These are phyloP conservation scores for Bolboschoenoplectus hybrid DNA, from an alignment of 202 grass and related monocot species.

Conservation along the genomic window DNA sequence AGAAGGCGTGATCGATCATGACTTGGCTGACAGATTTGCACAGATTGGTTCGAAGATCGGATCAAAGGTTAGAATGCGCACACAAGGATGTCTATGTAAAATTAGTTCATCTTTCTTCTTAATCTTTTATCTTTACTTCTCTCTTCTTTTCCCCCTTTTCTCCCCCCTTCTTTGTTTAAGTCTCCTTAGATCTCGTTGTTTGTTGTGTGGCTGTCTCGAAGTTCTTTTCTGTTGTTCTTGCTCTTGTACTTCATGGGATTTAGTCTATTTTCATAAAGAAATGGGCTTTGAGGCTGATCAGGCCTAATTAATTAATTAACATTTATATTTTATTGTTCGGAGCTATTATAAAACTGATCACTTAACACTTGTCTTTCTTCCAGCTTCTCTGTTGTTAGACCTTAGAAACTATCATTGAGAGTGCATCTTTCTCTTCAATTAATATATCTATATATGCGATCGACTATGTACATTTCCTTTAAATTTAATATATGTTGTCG, in stretches of 20 bases:
- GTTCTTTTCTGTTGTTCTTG: slow-evolving; percentile 34
- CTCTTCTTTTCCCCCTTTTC: background rate
- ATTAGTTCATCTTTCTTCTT: slow-evolving; percentile 38
- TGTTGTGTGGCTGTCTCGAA: slow-evolving; percentile 36
- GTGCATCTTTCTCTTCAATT: background rate
- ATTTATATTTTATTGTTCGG: slow-evolving; percentile 39
- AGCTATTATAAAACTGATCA: slow-evolving; percentile 18
- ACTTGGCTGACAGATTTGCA: slow-evolving; percentile 17
- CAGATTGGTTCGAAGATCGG: background rate
- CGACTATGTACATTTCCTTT: slow-evolving; percentile 14
- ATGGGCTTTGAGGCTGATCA: slow-evolving; percentile 30
- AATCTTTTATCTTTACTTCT: slow-evolving; percentile 11
- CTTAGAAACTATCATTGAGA: background rate
- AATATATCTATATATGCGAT: background rate
- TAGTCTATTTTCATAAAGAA: slow-evolving; percentile 36
- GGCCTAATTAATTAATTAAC: slow-evolving; percentile 27
- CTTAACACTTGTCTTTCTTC: slow-evolving; percentile 5
- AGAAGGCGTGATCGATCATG: slow-evolving; percentile 28
- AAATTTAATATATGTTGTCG: slow-evolving; percentile 1
- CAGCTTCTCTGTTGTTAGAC: slow-evolving; percentile 1
- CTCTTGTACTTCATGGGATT: slow-evolving; percentile 40
- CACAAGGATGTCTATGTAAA: slow-evolving; percentile 42
- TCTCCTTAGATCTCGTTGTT: slow-evolving; percentile 40
- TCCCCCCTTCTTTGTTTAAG: slow-evolving; percentile 24
- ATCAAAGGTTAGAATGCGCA: slow-evolving; percentile 46